Conservation (phyloP, 2,329 filamentous ascomycete species). For the Microcyclospora pomicola region DNA sequence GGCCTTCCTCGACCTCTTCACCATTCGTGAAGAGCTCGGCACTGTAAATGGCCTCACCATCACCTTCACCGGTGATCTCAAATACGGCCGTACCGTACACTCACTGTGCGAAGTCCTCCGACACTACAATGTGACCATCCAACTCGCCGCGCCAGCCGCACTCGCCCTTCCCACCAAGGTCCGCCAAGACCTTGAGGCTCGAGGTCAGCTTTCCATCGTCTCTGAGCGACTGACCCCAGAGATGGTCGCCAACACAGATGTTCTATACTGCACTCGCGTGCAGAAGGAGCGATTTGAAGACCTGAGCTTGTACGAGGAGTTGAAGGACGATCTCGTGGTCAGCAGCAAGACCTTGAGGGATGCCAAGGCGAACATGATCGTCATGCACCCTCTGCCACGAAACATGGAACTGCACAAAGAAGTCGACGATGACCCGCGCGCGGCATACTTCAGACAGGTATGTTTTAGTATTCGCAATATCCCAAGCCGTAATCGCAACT, state of each 20-base stretch:
- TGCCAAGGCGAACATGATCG: conserved; percentile 84
- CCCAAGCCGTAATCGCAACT: too few species aligned
- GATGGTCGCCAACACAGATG: conserved; percentile 73
- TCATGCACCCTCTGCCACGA: conserved; percentile 88
- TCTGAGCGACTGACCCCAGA: conserved; percentile 70
- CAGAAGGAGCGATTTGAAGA: conserved; percentile 93
- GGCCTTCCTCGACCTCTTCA: conserved; percentile 94
- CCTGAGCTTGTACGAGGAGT: conserved; percentile 62
- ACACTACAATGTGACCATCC: conserved; percentile 89
- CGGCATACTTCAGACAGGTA: conserved; percentile 98
- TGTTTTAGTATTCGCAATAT: too few species aligned
- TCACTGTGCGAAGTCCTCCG: conserved; percentile 85
- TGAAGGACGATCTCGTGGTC: conserved; percentile 80
- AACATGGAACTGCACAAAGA: conserved; percentile 91
- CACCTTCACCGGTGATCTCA: conserved; percentile 86
- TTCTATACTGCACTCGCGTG: conserved; percentile 91
- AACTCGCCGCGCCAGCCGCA: conserved; percentile 73
- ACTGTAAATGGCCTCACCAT: conserved; percentile 92
- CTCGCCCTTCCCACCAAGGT: conserved; percentile 66
- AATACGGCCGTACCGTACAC: conserved; percentile 88
- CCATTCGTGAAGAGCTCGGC: conserved; percentile 91
- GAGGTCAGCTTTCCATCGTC: conserved; percentile 65
- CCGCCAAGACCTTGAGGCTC: conserved; percentile 53
- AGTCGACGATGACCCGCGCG: conserved; percentile 92
- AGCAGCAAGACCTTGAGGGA: conserved; percentile 82